Evolutionary conservation across 2,329 filamentous ascomycete species (phyloP), one percentile per base, ranked within the genome.

Genomic region (Fusarium nodosum): DNA sequence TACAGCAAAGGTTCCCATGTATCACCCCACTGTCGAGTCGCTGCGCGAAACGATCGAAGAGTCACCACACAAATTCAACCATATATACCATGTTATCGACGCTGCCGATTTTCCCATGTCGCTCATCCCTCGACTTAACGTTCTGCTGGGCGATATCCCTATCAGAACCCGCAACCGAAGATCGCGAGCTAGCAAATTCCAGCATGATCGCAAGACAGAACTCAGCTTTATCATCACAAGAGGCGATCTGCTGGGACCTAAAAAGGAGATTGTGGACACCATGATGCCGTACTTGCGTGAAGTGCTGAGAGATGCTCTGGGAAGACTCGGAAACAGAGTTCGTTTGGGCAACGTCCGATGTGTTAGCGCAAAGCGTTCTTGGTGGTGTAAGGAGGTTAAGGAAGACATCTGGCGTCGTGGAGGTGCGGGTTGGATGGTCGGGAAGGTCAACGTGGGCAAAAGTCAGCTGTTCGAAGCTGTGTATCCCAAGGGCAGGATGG

Each of bases 381-480:
- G 97, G 96, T 97, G 95, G 93, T 97, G 94, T 0, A 91, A 87
- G 70, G 84, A 91, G 51, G 82, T 99, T 57, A 97, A 93, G 78
- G 90, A 97, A 72, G 91, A 94, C 48, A 94, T 99, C 47, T 94
- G 90, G 86, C 82, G 89, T 44, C 88, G 93, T 50, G 94, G 93
- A 6, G 95, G 95, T 7, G 96, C 90, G 18, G 91, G 92, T 18
- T 99, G 96, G 95, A 90, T 99, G 84, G 92, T 99, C 4, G 96
- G 96, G n/a, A 98, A 97, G 79, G 93, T 94, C 67, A 99, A 99
- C 76, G 97, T 98, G 4, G 97, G 96, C 26, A 99, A 99, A 81
- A 98, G 95, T 73, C 91, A 91, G 75, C 86, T 99, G 3, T 97
- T 98, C 64, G 90, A 96, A 72, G 87, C 90, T 7, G 89, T 97